phyloP scores from a whole-genome alignment of 2,329 filamentous ascomycete species.

The Celoporthe dispersa region DNA sequence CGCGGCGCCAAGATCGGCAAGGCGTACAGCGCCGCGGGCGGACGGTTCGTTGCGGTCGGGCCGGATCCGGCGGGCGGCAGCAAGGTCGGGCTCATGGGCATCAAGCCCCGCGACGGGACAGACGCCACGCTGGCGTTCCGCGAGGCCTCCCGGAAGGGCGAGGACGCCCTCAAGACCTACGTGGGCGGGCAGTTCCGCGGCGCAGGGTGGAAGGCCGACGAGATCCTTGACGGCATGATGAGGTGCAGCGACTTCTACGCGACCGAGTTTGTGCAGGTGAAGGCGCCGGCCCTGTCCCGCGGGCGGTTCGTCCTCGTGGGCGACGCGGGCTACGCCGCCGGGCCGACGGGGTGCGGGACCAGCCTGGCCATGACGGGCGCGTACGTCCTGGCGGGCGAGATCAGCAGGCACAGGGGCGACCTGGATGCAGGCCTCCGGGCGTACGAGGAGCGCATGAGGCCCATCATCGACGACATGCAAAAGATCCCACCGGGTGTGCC shows the following conservation, averaged over 20 bases:
- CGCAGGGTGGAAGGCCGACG: constrained; percentile 47
- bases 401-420: constrained; percentile 38
- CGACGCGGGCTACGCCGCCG: constrained; percentile 48
- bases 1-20: constrained; percentile 43
- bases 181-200: constrained; percentile 38
- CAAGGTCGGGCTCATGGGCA: constrained; percentile 41
- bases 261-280: constrained; percentile 44
- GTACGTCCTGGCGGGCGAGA: constrained; percentile 52
- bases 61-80: constrained; percentile 35
- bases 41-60: constrained; percentile 40
- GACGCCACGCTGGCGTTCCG: constrained; percentile 42
- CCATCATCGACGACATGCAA: constrained; percentile 41
- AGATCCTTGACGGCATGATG: constrained; percentile 44
- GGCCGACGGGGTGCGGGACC: constrained; percentile 48
- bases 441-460: constrained; percentile 44
- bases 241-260: constrained; percentile 45
- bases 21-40: constrained; percentile 43
- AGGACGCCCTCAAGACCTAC: constrained; percentile 40
- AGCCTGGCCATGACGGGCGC: constrained; percentile 45
- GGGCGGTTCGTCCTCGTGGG: constrained; percentile 46
- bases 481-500: constrained; percentile 40
- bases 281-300: constrained; percentile 41
- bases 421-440: constrained; percentile 39
- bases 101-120: constrained; percentile 38
- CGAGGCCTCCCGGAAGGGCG: constrained; percentile 43